phyloP scores from a whole-genome alignment of 2,329 filamentous ascomycete species.

The Fusarium longipes region DNA sequence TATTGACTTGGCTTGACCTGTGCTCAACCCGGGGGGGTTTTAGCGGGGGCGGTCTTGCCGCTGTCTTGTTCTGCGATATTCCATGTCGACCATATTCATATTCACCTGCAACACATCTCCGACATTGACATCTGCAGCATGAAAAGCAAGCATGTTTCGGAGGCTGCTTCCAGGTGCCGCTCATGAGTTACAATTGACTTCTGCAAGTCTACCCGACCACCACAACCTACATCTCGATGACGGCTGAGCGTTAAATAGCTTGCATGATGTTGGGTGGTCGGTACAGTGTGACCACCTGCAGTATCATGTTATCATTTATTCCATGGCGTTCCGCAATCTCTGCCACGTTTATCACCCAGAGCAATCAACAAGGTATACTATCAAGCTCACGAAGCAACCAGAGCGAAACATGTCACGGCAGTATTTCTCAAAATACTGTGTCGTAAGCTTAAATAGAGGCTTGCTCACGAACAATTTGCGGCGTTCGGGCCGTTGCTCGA shows the following conservation, averaged over 20 bases:
- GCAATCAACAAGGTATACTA: background rate
- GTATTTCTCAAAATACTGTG: constrained; percentile 8
- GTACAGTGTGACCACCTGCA: constrained; percentile 2
- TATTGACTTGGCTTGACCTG: constrained; percentile 33
- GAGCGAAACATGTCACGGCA: background rate
- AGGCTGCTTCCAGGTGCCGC: background rate
- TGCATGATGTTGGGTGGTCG: constrained; percentile 29
- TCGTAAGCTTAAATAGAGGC: constrained; percentile 18
- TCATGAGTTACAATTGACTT: background rate
- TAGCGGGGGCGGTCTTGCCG: constrained; percentile 29
- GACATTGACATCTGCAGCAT: constrained; percentile 1
- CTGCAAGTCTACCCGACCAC: constrained; percentile 3
- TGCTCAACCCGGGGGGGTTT: constrained; percentile 29
- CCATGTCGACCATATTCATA: constrained; percentile 1
- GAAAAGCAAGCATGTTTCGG: constrained; percentile 6
- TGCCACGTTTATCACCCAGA: background rate
- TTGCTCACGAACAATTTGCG: constrained; percentile 7
- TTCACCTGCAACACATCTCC: constrained; percentile 14
- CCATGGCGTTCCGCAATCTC: constrained; percentile 8
- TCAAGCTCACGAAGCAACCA: background rate
- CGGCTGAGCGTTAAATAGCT: constrained; percentile 22
- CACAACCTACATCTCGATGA: background rate
- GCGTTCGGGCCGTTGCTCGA: constrained; percentile 35
- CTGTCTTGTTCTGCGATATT: constrained; percentile 7
- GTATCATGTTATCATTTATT: background rate